phyloP scores from a whole-genome alignment of 2,329 filamentous ascomycete species.

The Claviceps sp. region DNA sequence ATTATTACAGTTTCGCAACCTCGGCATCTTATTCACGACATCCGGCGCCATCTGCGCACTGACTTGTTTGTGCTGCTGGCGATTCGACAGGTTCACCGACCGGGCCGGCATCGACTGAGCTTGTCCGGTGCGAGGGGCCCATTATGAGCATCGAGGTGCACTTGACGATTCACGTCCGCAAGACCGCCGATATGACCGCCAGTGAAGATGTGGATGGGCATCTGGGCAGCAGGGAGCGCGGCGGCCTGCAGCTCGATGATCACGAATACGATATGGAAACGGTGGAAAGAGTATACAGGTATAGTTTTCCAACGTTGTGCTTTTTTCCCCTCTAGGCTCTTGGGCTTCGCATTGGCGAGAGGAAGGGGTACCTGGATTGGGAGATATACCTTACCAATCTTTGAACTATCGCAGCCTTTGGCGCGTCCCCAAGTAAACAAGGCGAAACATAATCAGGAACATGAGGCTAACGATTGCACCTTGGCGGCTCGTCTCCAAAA shows the following conservation, averaged over 20 bases:
- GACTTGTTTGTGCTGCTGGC: not conserved
- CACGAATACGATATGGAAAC: slow-evolving; percentile 39
- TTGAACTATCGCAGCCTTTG: too few species aligned
- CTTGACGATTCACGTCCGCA: not conserved
- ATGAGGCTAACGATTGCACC: not conserved
- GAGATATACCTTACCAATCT: too few species aligned
- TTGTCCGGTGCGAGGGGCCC: not conserved
- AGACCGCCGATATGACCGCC: not conserved
- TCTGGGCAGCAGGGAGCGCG: not conserved
- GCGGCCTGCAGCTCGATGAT: slow-evolving; percentile 11
- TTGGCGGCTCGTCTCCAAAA: not conserved
- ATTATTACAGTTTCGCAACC: too few species aligned
- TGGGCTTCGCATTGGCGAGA: not conserved
- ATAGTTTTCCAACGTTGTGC: not conserved
- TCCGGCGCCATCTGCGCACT: too few species aligned
- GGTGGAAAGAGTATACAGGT: slow-evolving; percentile 41
- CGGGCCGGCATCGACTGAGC: too few species aligned
- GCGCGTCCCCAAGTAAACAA: too few species aligned
- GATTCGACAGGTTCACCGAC: not conserved
- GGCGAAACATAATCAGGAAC: too few species aligned
- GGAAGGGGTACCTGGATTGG: not conserved
- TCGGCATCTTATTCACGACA: too few species aligned
- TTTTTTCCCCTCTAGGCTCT: not conserved
- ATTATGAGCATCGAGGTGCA: slow-evolving; percentile 1
- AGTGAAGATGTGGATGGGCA: slow-evolving; percentile 7